phyloP scores from a whole-genome alignment of 495 filamentous ascomycete species.

The Aspergillus ostianus region DNA sequence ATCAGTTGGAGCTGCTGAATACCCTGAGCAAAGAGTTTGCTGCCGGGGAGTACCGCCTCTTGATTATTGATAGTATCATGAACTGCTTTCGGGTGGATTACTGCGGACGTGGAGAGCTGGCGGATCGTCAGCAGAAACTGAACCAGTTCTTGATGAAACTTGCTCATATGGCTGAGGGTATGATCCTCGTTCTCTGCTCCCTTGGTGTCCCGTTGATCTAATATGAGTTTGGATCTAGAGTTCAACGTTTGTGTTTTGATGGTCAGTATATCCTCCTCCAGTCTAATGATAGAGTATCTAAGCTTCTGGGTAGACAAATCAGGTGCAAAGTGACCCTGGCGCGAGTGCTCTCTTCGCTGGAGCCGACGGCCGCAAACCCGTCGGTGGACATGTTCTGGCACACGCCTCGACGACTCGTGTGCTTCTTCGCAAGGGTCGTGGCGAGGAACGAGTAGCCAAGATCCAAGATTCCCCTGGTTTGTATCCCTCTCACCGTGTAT shows the following conservation, averaged over 20 bases:
- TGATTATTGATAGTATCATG: constrained; percentile 80
- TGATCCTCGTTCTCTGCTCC: constrained; percentile 8
- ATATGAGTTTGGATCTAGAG: constrained; percentile 41
- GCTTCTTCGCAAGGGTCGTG: constrained; percentile 71
- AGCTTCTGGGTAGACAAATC: constrained; percentile 59
- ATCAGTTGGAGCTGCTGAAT: constrained; percentile 71
- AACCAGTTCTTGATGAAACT: constrained; percentile 68
- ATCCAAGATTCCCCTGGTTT: constrained; percentile 73
- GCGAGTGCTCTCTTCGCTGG: constrained; percentile 77
- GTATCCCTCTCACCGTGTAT: constrained; percentile 7
- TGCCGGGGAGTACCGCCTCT: constrained; percentile 65
- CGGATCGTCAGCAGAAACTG: constrained; percentile 74
- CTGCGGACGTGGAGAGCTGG: constrained; percentile 70
- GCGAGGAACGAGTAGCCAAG: constrained; percentile 78
- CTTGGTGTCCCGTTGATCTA: constrained; percentile 7
- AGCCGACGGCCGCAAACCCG: constrained; percentile 72
- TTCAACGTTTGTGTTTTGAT: constrained; percentile 78
- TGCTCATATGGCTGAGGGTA: constrained; percentile 72
- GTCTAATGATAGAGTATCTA: not conserved
- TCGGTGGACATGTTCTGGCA: constrained; percentile 77
- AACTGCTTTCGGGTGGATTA: constrained; percentile 76
- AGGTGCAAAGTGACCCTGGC: constrained; percentile 80
- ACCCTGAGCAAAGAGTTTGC: constrained; percentile 64
- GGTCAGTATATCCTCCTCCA: constrained; percentile 38
- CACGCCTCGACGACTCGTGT: constrained; percentile 76